Conservation (phyloP, 2,329 filamentous ascomycete genomes). For the Rhinocladiella similis region DNA sequence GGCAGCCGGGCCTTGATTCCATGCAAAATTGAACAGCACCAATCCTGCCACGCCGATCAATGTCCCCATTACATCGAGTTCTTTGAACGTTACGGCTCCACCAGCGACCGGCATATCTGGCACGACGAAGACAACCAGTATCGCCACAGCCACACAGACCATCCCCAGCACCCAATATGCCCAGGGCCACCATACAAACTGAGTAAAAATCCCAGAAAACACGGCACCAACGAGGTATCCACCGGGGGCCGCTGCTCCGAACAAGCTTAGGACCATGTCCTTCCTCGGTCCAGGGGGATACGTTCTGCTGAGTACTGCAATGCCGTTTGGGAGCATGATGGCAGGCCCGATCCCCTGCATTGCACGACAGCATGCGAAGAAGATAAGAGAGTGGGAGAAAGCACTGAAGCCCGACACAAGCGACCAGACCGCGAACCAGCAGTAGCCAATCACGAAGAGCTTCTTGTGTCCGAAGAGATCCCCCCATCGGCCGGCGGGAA, state of each 20-base stretch:
- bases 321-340: slow-evolving; percentile 48
- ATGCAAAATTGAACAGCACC: slow-evolving; percentile 56
- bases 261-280: slow-evolving; percentile 50
- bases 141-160: slow-evolving; percentile 38
- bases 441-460: slow-evolving; percentile 50
- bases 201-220: slow-evolving; percentile 40
- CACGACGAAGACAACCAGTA: slow-evolving; percentile 40
- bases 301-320: slow-evolving; percentile 49
- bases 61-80: slow-evolving; percentile 46
- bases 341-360: slow-evolving; percentile 52
- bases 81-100: slow-evolving; percentile 29
- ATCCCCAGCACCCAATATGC: slow-evolving; percentile 49
- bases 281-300: slow-evolving; percentile 48
- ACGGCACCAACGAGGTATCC: slow-evolving; percentile 46
- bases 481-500: slow-evolving; percentile 51
- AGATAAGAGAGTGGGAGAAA: slow-evolving; percentile 35
- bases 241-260: slow-evolving; percentile 49
- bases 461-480: slow-evolving; percentile 53
- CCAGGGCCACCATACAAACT: slow-evolving; percentile 54
- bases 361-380: slow-evolving; percentile 37
- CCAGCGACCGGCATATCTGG: slow-evolving; percentile 36
- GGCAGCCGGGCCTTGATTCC: slow-evolving; percentile 54
- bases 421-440: slow-evolving; percentile 53
- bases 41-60: slow-evolving; percentile 50
- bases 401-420: slow-evolving; percentile 46